These are phyloP conservation scores for Leccinum subspadiceum DNA, from an alignment of 1,284 basidiomycete species.

Conservation along the genomic window DNA sequence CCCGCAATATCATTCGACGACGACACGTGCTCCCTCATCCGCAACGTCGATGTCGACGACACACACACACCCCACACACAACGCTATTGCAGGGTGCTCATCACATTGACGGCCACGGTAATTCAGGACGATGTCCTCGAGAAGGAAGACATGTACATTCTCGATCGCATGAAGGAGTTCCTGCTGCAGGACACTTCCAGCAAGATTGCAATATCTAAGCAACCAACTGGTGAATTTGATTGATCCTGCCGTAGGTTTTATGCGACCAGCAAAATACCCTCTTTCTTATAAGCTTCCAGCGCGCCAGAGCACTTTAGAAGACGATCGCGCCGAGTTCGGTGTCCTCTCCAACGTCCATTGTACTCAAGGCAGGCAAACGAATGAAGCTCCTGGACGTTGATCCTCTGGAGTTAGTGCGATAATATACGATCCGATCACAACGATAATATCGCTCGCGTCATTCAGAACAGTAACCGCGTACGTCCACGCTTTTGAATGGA, in stretches of 20 bases:
- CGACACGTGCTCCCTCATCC: too few species aligned
- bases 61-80: too few species aligned
- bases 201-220: slow-evolving; percentile 67
- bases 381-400: slow-evolving; percentile 88
- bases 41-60: too few species aligned
- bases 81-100: slow-evolving; percentile 60
- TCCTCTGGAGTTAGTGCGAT: slow-evolving; percentile 87
- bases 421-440: slow-evolving; percentile 85
- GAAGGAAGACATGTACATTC: slow-evolving; percentile 76
- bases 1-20: too few species aligned
- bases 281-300: slow-evolving; percentile 37
- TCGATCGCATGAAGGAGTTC: slow-evolving; percentile 81
- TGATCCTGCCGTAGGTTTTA: slow-evolving; percentile 66
- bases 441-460: slow-evolving; percentile 87
- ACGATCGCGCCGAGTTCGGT: slow-evolving; percentile 50
- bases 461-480: slow-evolving; percentile 89
- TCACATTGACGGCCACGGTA: slow-evolving; percentile 81
- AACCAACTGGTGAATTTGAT: slow-evolving; percentile 70
- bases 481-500: slow-evolving; percentile 21
- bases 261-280: slow-evolving; percentile 13
- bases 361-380: slow-evolving; percentile 74
- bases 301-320: slow-evolving; percentile 52
- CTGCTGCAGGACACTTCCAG: slow-evolving; percentile 64
- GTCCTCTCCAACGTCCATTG: slow-evolving; percentile 71
- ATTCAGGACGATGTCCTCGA: slow-evolving; percentile 79